phyloP scores from a whole-genome alignment of 768 basidiomycete genomes.

The Nevesoporus exiguus region DNA sequence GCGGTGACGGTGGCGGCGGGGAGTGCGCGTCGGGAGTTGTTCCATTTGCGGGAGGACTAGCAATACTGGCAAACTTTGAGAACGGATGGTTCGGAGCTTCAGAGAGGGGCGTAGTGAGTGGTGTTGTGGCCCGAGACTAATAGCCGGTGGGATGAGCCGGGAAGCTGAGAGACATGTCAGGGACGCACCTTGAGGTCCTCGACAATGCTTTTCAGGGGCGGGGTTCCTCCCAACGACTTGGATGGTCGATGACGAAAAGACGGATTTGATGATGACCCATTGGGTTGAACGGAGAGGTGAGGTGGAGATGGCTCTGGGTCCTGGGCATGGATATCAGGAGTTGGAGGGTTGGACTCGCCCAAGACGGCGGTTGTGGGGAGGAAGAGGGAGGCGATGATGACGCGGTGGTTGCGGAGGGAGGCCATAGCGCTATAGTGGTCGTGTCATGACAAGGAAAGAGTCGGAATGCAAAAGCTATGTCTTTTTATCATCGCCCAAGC shows the following conservation, averaged over 20 bases:
- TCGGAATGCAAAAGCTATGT: background rate
- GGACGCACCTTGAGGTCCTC: slow-evolving; percentile 66
- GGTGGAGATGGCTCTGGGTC: slow-evolving; percentile 10
- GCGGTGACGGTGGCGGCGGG: background rate
- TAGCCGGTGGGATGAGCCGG: background rate
- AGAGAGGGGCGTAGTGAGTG: slow-evolving; percentile 38
- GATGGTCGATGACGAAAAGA: slow-evolving; percentile 19
- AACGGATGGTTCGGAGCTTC: slow-evolving; percentile 63
- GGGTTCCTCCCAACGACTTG: slow-evolving; percentile 17
- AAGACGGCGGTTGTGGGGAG: slow-evolving; percentile 70
- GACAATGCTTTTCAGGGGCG: slow-evolving; percentile 65
- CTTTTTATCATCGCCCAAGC: background rate
- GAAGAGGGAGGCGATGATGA: slow-evolving; percentile 82
- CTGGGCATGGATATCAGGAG: slow-evolving; percentile 39
- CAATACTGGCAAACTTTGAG: slow-evolving; percentile 42
- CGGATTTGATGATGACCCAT: background rate
- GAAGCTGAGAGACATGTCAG: background rate
- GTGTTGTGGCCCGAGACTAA: slow-evolving; percentile 41
- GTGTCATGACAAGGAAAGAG: background rate
- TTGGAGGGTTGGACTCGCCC: slow-evolving; percentile 50
- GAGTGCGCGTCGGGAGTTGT: background rate
- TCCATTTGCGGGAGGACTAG: slow-evolving; percentile 20
- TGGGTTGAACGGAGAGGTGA: background rate
- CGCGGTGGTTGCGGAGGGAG: slow-evolving; percentile 68
- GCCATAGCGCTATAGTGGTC: slow-evolving; percentile 43